phyloP scores from a whole-genome alignment of 1,284 basidiomycete species.

The Ceratobasidium sp. region DNA sequence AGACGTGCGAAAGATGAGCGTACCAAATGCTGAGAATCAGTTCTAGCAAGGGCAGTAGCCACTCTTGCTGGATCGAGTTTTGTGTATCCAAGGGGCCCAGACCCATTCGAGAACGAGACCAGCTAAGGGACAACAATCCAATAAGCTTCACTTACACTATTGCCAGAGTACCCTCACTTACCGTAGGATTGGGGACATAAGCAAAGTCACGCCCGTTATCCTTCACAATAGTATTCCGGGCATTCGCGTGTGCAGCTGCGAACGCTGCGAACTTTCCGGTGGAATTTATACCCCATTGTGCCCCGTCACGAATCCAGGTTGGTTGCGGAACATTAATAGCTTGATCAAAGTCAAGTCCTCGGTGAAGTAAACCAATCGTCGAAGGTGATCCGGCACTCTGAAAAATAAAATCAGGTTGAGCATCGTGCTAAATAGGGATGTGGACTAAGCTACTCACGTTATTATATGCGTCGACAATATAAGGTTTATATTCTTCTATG shows the following conservation, averaged over 20 bases:
- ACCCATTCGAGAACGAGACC: constrained; percentile 38
- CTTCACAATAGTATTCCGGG: constrained; percentile 31
- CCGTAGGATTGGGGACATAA: constrained; percentile 39
- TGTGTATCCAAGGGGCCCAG: constrained; percentile 36
- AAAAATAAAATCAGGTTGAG: neutral
- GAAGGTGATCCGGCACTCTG: constrained; percentile 29
- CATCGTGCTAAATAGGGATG: too few species aligned
- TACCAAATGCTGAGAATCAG: constrained; percentile 39
- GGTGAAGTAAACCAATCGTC: constrained; percentile 14
- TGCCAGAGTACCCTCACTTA: neutral
- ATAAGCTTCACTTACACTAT: neutral
- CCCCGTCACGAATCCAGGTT: constrained; percentile 5
- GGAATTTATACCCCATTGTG: constrained; percentile 33
- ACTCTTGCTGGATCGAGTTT: constrained; percentile 32
- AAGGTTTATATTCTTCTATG: constrained; percentile 29
- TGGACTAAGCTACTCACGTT: neutral
- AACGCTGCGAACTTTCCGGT: constrained; percentile 38
- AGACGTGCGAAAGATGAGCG: neutral
- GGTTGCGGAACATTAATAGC: constrained; percentile 6
- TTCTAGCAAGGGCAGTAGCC: constrained; percentile 28
- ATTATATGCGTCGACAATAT: constrained; percentile 36
- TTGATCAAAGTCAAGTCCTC: constrained; percentile 25
- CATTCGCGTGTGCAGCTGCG: constrained; percentile 30
- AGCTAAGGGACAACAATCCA: neutral
- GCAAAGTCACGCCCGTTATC: constrained; percentile 39